Base-by-base conservation (phyloP, 2,329 filamentous ascomycete species). In the Acephala macrosclerotiorum region DNA sequence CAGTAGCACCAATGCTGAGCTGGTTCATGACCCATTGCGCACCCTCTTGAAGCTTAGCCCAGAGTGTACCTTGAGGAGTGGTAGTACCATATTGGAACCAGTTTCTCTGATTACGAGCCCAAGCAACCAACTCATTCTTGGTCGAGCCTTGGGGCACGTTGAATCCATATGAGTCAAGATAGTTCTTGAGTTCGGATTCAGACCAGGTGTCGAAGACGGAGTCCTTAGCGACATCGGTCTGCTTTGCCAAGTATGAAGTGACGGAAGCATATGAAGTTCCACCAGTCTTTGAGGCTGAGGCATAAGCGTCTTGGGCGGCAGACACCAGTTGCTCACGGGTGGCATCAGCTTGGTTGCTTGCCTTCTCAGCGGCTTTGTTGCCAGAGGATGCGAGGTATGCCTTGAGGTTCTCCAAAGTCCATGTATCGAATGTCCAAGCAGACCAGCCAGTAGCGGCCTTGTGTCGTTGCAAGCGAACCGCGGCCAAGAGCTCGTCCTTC, bases 351-450 rank as follows among this genome's bases (percentile, higher is more conserved):
- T 89, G 88, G 70, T 89, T 83, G 20, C 86, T 84, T 16, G 82
- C 83, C 76, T 90, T 82, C 79, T 87, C 83, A 20, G 86, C 86
- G 1, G 84, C 80, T 7, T 80, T 80, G 68, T 89, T 80, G 29
- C 87, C 86, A 49, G 83, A 82, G 53, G 80, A 80, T 4, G 75
- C 73, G 11, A 90, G 80, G 66, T 88, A 88, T 1, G 80, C 76
- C 75, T 88, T 89, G 56, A 95, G 78, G 74, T 92, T 91, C 2
- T 93, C 89, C 60, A 85, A 83, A 45, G 87, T 91, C 79, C 91
- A 89, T 68, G 93, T 92, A 71, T 94, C 91, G 76, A 93, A 94
- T 18, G 89, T 93, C 91, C 92, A 94, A 2, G 89, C 87, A 66
- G 82, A 90, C 81, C 86, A 92, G 20, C 87, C 88, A 57, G 83